Base-by-base conservation (phyloP, 2,329 filamentous ascomycete species). In the Rhynchosporium agropyri region DNA sequence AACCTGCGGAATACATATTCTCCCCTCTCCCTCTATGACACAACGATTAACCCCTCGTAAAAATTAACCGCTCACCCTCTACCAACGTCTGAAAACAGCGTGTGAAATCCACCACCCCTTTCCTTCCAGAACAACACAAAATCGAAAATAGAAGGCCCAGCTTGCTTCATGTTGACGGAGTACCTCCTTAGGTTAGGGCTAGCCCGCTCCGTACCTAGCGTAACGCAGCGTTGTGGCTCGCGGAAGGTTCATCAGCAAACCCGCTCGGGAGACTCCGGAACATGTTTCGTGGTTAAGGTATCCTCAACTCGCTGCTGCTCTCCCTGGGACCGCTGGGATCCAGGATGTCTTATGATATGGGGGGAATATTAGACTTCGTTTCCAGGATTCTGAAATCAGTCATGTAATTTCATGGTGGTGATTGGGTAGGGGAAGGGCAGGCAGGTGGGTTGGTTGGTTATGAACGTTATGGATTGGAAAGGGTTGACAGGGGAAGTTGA, bases 351-450 rank as follows among this genome's bases (percentile, higher is more conserved):
- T 20, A 20, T 20, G 20, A 20, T 20, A 20, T 20, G 20, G 20
- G 20, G 20, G 20, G 20, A 9, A 15, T n/a, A 36, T 33, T 31
- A 31, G 31, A 31, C 29, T 26, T 56, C 53, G 53, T 43, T 56
- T 56, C 53, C 53, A 29, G 53, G 53, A 43, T 43, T 10, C 20
- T 56, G 53, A 38, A 28, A 42, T 43, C 53, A 38, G 8, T 53
- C 36, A 43, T 31, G 7, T 42, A 12, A 43, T 43, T 43, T 15
- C 15, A 38, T 20, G 26, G 13, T 29, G 13, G 7, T 43, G 38
- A 56, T 56, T 56, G 53, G 53, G 8, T 36, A 33, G 20, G 28
- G 53, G 53, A 31, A 20, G 53, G 28, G 38, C 53, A 20, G 36
- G 29, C 28, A 26, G 36, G 42, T 36, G 53, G 31, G 29, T 20